Evolutionary conservation across 139 green algal genomes (phyloP), one percentile per base, ranked within the genome.

Genomic region (Micractinium sp.): DNA sequence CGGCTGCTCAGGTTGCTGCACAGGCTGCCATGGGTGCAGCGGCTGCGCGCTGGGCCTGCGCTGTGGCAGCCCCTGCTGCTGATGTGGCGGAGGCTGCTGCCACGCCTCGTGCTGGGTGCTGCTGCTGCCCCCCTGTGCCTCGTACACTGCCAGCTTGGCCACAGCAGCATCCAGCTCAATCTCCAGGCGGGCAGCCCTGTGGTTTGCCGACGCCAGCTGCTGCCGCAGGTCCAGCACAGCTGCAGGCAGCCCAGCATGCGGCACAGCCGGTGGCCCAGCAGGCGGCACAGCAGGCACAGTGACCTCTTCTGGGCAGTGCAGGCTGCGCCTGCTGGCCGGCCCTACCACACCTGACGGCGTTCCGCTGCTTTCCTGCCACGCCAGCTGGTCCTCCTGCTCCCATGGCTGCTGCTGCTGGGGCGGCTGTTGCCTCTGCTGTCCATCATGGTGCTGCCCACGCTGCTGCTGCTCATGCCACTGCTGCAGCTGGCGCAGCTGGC

Each of bases 141-240:
- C 33, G 20, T 81, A 61, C 13, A 85, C 67, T 9, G 86, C 77
- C 77, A 90, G 78, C 86, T 86, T 86, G 29, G 78, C 60, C 1
- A 31, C 7, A 0, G 86, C 77, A 0, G 86, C 86, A 71, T 90
- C 86, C 61, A 90, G 78, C 63, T 90, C 86, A 69, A 90, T 90
- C 41, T 86, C 56, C 61, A 90, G 86, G 1, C 78, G 39, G 0
- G 29, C 63, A 1, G 63, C 86, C 3, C 63, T 36, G 63, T 90
- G 77, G 29, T 39, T 39, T 23, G 86, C 86, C 23, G 15, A 61
- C 2, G 78, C 66, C 23, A 90, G 86, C 78, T 90, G 63, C 86
- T 90, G 86, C 61, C 38, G 15, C 29, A 90, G 77, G 27, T 84
- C 53, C 53, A 89, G 74, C 82, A 79, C 53, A 15, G 25, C 22